These are phyloP conservation scores for Posidonia oceanica DNA, from an alignment of 116 monocot genomes.

Conservation along the genomic window DNA sequence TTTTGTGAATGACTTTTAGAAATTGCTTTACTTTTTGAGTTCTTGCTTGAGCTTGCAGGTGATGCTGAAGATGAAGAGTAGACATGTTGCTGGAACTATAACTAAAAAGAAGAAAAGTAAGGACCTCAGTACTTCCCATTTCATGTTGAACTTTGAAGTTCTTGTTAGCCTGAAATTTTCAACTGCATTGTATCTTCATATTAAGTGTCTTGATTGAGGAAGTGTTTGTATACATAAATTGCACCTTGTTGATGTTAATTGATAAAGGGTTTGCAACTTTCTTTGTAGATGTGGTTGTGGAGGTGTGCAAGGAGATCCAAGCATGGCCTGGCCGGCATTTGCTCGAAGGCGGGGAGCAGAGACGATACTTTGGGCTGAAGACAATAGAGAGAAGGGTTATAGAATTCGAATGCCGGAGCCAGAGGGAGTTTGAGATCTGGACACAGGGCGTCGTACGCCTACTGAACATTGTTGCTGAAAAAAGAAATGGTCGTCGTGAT, in stretches of 20 bases:
- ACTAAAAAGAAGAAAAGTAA: conserved; percentile 99
- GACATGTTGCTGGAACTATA: conserved; percentile 83
- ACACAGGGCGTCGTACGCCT: conserved; percentile 68
- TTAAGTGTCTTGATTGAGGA: neutral
- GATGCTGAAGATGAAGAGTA: conserved; percentile 94
- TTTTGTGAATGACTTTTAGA: neutral
- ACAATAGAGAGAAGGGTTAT: conserved; percentile 61
- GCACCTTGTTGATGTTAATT: too few relatives aligned
- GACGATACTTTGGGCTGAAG: conserved; percentile 78
- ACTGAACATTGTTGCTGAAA: conserved; percentile 32
- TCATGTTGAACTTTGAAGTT: too few relatives aligned
- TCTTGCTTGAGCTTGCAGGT: conserved; percentile 23
- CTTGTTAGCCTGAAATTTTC: too few relatives aligned
- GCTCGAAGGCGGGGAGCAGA: conserved; percentile 64
- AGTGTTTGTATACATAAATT: neutral
- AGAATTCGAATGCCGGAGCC: conserved; percentile 84
- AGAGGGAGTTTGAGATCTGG: conserved; percentile 71
- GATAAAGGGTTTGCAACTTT: neutral
- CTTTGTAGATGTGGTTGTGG: conserved; percentile 49
- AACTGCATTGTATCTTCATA: too few relatives aligned
- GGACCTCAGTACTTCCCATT: neutral
- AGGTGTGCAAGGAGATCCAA: conserved; percentile 56
- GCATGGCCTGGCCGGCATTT: conserved; percentile 85
- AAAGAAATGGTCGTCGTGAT: conserved; percentile 4
- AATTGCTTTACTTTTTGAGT: neutral